Percentiles rank a stretch among this genome's conserved stretches.
These are phyloP conservation scores for Thielaviopsis cerberus DNA, from an alignment of 2,329 filamentous ascomycete species.

Conservation along the genomic window DNA sequence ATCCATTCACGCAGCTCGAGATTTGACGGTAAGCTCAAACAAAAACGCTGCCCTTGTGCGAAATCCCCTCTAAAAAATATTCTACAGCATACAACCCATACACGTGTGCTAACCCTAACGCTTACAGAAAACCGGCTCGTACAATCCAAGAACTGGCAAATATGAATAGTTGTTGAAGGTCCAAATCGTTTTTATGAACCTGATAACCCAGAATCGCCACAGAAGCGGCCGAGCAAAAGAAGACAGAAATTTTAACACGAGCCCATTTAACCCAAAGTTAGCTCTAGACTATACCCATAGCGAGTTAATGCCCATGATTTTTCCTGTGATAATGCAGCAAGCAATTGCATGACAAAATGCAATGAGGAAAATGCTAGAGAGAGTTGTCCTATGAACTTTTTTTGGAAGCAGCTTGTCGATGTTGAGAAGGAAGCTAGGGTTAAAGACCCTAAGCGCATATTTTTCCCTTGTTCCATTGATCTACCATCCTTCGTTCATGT, in stretches of 20 bases:
- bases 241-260: neutral
- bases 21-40: conserved; percentile 17
- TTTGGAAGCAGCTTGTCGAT: too few relatives aligned
- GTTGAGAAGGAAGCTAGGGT: too few relatives aligned
- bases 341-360: too few relatives aligned
- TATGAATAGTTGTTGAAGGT: neutral
- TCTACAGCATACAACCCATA: too few relatives aligned
- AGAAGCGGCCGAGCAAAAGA: neutral
- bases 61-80: too few relatives aligned
- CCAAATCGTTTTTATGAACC: neutral
- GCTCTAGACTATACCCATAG: neutral
- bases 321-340: too few relatives aligned
- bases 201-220: neutral
- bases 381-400: too few relatives aligned
- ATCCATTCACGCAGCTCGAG: conserved; percentile 22
- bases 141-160: neutral
- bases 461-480: too few relatives aligned
- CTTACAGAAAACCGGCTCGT: neutral
- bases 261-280: neutral
- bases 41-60: too few relatives aligned
- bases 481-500: neutral
- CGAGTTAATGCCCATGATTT: too few relatives aligned
- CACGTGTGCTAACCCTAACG: neutral
- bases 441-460: too few relatives aligned
- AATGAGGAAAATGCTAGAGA: too few relatives aligned